phyloP scores from a whole-genome alignment of 73 alveolate genomes.

The Paramecium bursaria region DNA sequence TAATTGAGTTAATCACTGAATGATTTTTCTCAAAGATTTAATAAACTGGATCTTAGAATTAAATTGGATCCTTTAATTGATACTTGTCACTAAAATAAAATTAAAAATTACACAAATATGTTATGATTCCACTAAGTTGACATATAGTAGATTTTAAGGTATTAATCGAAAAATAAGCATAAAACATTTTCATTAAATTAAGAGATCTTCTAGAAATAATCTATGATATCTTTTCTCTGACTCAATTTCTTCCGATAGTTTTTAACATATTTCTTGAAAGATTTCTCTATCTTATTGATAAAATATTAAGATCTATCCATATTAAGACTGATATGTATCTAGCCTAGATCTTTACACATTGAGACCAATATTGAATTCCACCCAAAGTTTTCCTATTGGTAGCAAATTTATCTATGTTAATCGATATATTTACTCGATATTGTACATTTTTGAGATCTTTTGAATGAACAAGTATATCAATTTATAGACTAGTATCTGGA shows the following conservation, averaged over 20 bases:
- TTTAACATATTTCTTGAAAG: constrained; percentile 26
- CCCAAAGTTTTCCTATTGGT: background rate
- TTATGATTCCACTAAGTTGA: constrained; percentile 42
- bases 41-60: constrained; percentile 1
- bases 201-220: constrained; percentile 30
- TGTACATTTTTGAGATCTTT: background rate
- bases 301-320: background rate
- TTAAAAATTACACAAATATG: constrained; percentile 11
- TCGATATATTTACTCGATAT: background rate
- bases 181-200: constrained; percentile 32
- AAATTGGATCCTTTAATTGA: background rate
- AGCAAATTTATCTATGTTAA: background rate
- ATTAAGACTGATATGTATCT: background rate
- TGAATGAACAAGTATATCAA: too few species aligned
- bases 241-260: constrained; percentile 25
- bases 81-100: background rate
- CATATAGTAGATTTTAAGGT: constrained; percentile 16
- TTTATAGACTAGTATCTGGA: too few species aligned
- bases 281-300: background rate
- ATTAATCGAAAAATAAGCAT: constrained; percentile 37
- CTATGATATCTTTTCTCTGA: constrained; percentile 15
- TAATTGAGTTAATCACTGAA: background rate
- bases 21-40: constrained; percentile 20
- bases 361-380: constrained; percentile 3
- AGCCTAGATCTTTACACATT: constrained; percentile 28